A percentile compares a stretch with the other conserved stretches of the same genome.
Evolutionary conservation across 2,329 filamentous ascomycete species (phyloP).

Genomic region (Fusarium nematophilum): DNA sequence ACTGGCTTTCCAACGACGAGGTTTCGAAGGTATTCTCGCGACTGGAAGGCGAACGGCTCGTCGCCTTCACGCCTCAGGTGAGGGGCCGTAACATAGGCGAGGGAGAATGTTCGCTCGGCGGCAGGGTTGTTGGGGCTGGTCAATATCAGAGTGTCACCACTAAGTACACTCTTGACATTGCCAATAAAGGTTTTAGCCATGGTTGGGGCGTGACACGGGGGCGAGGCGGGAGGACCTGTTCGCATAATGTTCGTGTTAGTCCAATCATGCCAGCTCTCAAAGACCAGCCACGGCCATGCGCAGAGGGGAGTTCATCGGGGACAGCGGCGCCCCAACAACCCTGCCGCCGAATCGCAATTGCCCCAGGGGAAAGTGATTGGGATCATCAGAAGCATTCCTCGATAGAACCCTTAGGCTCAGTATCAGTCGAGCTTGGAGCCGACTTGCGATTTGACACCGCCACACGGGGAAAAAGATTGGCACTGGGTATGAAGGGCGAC

Average conservation of each 20-base stretch:
- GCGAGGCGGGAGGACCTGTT: conserved; percentile 37
- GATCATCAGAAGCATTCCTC: neutral
- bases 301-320: neutral
- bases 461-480: conserved; percentile 9
- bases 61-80: conserved; percentile 89
- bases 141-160: conserved; percentile 91
- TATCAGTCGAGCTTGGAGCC: conserved; percentile 18
- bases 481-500: conserved; percentile 2
- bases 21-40: conserved; percentile 90
- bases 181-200: conserved; percentile 70
- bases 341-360: neutral
- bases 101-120: conserved; percentile 86
- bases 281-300: neutral
- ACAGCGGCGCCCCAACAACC: neutral
- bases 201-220: conserved; percentile 42
- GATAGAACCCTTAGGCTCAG: conserved; percentile 3
- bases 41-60: conserved; percentile 92
- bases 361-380: neutral
- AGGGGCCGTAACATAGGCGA: conserved; percentile 92
- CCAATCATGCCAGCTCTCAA: conserved; percentile 1
- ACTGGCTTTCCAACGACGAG: conserved; percentile 87
- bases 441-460: conserved; percentile 31
- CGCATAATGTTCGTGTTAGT: conserved; percentile 27
- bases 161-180: conserved; percentile 92
- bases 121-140: conserved; percentile 83